Evolutionary conservation across 768 basidiomycete genomes (phyloP).

Genomic region (Baorangia bicolor): DNA sequence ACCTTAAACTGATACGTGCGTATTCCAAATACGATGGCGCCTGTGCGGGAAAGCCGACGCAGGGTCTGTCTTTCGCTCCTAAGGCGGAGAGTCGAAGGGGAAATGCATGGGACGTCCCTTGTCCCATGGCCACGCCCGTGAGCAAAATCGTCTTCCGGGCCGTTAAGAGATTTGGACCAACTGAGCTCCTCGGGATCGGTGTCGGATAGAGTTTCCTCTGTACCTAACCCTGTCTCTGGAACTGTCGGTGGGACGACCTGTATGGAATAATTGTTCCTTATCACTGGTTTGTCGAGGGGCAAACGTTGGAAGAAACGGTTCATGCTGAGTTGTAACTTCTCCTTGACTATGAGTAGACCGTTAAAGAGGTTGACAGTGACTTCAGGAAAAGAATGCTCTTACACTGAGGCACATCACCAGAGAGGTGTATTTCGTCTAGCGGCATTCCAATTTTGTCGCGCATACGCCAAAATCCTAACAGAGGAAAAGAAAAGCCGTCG

Average conservation of each 20-base stretch:
- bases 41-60: slow-evolving; percentile 59
- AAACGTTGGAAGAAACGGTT: slow-evolving; percentile 71
- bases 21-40: slow-evolving; percentile 71
- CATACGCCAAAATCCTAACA: slow-evolving; percentile 74
- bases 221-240: not conserved
- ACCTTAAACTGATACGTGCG: slow-evolving; percentile 63
- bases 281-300: slow-evolving; percentile 66
- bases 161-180: slow-evolving; percentile 57
- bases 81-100: slow-evolving; percentile 49
- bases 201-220: slow-evolving; percentile 18
- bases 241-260: slow-evolving; percentile 34
- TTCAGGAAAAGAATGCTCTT: slow-evolving; percentile 23
- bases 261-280: slow-evolving; percentile 67
- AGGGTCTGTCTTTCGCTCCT: slow-evolving; percentile 72
- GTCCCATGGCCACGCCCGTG: slow-evolving; percentile 23
- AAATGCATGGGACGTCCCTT: slow-evolving; percentile 14
- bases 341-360: slow-evolving; percentile 45
- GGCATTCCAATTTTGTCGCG: slow-evolving; percentile 74
- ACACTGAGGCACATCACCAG: slow-evolving; percentile 74
- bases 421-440: slow-evolving; percentile 65
- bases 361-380: not conserved
- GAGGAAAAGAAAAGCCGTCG: not conserved
- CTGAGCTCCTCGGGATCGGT: slow-evolving; percentile 66
- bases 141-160: slow-evolving; percentile 49
- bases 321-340: slow-evolving; percentile 63